Evolutionary conservation across 306 rosid genomes (phyloP), one percentile per base, ranked within the genome.

Genomic region (Prunus salicina): DNA sequence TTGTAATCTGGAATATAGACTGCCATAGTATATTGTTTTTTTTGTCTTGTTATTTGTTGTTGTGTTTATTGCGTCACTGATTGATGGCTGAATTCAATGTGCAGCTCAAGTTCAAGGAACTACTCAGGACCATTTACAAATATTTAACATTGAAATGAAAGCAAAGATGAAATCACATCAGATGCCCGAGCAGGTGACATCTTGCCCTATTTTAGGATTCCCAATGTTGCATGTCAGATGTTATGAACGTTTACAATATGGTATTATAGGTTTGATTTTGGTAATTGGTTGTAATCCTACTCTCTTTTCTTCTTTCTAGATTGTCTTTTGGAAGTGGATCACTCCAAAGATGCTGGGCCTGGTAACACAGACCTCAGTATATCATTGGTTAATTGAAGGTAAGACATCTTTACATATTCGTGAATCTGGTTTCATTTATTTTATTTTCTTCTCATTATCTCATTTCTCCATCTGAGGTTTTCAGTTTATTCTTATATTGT

Each of bases 271-370:
- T 66, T 82, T 72, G 61, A 41, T 78, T 60, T 19, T 72, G 43
- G 66, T 4, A 28, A 11, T 18, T 72, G 50, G 62, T 82, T 22
- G n/a, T 74, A 16, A 66, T 53, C 50, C 78, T 69, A 46, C 38
- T 60, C 47, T 10, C 52, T 15, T 75, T 25, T 5, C 6, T 72
- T 79, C 60, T 50, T 53, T 75, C 28, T 77, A 91, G 97, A 81
- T 91, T 76, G 97, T 91, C 63, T 91, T 91, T 78, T 91, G 94
- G 94, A 91, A 89, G 86, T 91, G 97, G 94, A 77, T 91, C 80
- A 81, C 94, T 25, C 81, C 92, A 25, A 88, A 85, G 78, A 18
- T 45, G 52, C 52, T 91, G 65, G 97, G 94, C 51, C 66, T 91
- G 61, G 94, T 91, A 67, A 91, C 97, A 24, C 94, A 80, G 62